A percentile compares a stretch with the other conserved stretches of the same genome.
phyloP scores from a whole-genome alignment of 495 filamentous ascomycete species.

The Talaromyces nanjingensis region DNA sequence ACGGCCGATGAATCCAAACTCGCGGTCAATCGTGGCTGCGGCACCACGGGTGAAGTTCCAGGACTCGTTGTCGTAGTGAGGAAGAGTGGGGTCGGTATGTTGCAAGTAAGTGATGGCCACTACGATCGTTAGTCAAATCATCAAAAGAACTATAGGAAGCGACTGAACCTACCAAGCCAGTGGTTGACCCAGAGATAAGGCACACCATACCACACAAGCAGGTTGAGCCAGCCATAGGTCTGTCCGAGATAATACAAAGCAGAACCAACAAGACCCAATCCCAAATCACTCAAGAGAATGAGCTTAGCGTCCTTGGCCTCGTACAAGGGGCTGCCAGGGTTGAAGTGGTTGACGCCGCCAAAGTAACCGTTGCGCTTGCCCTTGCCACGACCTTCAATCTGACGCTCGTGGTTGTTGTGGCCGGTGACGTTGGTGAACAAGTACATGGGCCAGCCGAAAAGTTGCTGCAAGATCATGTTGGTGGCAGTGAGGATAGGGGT shows the following conservation, averaged over 20 bases:
- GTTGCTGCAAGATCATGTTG: constrained; percentile 72
- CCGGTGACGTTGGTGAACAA: constrained; percentile 79
- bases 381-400: constrained; percentile 77
- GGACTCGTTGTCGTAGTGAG: constrained; percentile 47
- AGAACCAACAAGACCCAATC: constrained; percentile 52
- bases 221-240: constrained; percentile 75
- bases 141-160: background rate
- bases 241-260: constrained; percentile 54
- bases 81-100: constrained; percentile 53
- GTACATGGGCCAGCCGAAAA: constrained; percentile 87
- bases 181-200: constrained; percentile 99
- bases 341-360: constrained; percentile 89
- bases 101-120: constrained; percentile 57
- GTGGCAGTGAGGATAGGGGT: constrained; percentile 76
- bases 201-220: constrained; percentile 87
- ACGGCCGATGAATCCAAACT: constrained; percentile 54
- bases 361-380: constrained; percentile 82
- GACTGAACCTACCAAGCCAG: constrained; percentile 55
- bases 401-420: constrained; percentile 83
- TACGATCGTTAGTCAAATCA: constrained; percentile 15
- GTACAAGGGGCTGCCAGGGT: constrained; percentile 79
- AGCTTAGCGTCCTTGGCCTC: constrained; percentile 81
- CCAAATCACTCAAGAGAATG: constrained; percentile 78
- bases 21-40: constrained; percentile 53
- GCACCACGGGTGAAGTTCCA: constrained; percentile 55